Conservation (phyloP, 2,329 filamentous ascomycete genomes). For the Diaporthe helianthi region DNA sequence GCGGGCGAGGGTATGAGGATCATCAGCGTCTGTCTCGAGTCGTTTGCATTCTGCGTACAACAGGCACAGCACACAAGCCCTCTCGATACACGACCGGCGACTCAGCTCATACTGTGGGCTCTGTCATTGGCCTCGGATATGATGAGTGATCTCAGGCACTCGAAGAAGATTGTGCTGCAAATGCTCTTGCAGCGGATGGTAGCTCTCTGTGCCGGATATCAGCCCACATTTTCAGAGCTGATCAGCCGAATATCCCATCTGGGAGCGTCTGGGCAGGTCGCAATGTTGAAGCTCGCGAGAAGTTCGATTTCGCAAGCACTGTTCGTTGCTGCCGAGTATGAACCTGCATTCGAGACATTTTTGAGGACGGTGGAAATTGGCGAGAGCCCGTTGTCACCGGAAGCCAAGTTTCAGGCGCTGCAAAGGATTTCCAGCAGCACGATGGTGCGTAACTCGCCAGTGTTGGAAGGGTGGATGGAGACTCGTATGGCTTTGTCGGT, state of each 20-base stretch:
- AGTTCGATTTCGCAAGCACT: constrained; percentile 18
- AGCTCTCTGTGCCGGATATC: not conserved
- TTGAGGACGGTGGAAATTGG: constrained; percentile 13
- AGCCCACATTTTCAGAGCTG: constrained; percentile 26
- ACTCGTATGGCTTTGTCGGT: constrained; percentile 17
- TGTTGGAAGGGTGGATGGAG: constrained; percentile 20
- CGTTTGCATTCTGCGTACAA: constrained; percentile 15
- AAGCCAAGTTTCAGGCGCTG: not conserved
- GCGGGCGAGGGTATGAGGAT: constrained; percentile 2
- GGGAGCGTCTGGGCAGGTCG: not conserved
- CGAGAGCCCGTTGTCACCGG: not conserved
- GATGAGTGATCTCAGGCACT: constrained; percentile 3
- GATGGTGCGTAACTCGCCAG: not conserved
- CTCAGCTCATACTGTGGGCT: constrained; percentile 6
- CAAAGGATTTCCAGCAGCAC: not conserved
- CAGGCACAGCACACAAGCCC: not conserved
- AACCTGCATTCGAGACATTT: constrained; percentile 19
- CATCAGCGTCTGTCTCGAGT: not conserved
- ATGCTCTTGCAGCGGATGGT: constrained; percentile 11
- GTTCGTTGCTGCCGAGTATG: not conserved
- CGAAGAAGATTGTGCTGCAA: not conserved
- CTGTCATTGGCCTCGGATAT: constrained; percentile 26
- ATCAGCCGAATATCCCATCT: not conserved
- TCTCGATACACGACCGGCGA: constrained; percentile 5
- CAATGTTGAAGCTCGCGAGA: constrained; percentile 17